These are phyloP conservation scores for Kurtzmaniella natalensis DNA, from an alignment of 1,139 yeast species.

Conservation along the genomic window DNA sequence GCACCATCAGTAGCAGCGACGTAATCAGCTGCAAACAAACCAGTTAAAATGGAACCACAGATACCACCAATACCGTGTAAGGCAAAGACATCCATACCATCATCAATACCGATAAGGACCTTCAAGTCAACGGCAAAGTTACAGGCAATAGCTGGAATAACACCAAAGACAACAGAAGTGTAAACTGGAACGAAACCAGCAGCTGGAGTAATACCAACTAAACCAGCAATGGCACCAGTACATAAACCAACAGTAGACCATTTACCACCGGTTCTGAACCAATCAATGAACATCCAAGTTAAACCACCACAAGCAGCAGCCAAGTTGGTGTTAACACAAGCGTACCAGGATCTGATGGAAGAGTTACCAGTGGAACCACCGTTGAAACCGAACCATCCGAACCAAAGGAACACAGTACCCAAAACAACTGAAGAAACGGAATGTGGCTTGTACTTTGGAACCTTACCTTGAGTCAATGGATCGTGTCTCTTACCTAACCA, in stretches of 20 bases:
- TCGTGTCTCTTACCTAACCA: constrained; percentile 89
- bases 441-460: constrained; percentile 90
- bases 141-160: constrained; percentile 71
- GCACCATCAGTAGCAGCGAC: constrained; percentile 64
- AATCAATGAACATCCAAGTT: constrained; percentile 91
- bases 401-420: constrained; percentile 93
- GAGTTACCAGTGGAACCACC: constrained; percentile 97
- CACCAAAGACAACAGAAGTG: constrained; percentile 81
- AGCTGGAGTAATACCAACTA: constrained; percentile 95
- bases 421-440: constrained; percentile 85
- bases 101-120: constrained; percentile 71
- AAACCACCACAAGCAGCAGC: constrained; percentile 93
- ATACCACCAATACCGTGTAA: constrained; percentile 94
- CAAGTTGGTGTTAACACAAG: constrained; percentile 84
- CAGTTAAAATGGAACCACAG: constrained; percentile 79
- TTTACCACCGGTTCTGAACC: constrained; percentile 80
- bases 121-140: constrained; percentile 84
- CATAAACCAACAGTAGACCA: constrained; percentile 96
- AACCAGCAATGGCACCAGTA: constrained; percentile 89
- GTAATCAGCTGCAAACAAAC: constrained; percentile 91
- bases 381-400: constrained; percentile 98
- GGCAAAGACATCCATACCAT: constrained; percentile 93
- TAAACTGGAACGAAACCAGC: constrained; percentile 95
- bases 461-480: constrained; percentile 61
- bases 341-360: constrained; percentile 88